Evolutionary conservation across 2,329 filamentous ascomycete genomes (phyloP), one percentile per base, ranked within the genome.

Genomic region (Leptographium flavum): DNA sequence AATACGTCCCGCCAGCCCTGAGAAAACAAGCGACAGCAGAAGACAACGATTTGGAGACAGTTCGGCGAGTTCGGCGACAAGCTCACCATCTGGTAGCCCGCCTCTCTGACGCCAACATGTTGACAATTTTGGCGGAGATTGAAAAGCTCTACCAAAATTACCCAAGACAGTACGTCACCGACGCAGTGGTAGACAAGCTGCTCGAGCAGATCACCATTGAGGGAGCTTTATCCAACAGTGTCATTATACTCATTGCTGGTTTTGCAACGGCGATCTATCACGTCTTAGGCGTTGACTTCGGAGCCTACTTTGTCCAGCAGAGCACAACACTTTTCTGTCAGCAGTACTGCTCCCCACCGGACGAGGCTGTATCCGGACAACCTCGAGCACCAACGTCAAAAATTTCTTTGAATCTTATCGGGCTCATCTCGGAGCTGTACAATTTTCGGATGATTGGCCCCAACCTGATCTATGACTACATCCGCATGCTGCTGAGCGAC

Each of bases 201-300:
- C 70, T 94, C 49, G 75, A 77, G n/a, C 75, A 92, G 48, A 74
- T 94, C 27, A 82, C 79, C 55, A 87, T 93, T 54, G 76, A 80
- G 7, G 83, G 87, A 22, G 78, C 70, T 37, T 68, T 95, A 2
- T 79, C 83, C 5, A 90, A 95, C 54, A 92, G 88, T 0, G 93
- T 95, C 54, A 76, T 95, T 45, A 87, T 95, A 43, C 74, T 96
- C 11, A 83, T 87, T 46, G 87, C 88, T 32, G 90, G 87, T 5
- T 96, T 96, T 57, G 78, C 90, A 31, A 79, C 90, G 5, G 87
- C 87, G 0, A 63, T 94, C 1, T 94, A 94, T 65, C 93, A 86
- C 57, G 71, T 92, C 7, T 73, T 92, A 38, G 92, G 92, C 6
- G 81, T 81, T 14, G 90, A 94, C 55, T 88, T 96, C 62, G 90